Percentiles rank a stretch among this genome's conserved stretches.
These are phyloP conservation scores for Pythium aquatile DNA, from an alignment of 352 stramenopile species.

Conservation along the genomic window DNA sequence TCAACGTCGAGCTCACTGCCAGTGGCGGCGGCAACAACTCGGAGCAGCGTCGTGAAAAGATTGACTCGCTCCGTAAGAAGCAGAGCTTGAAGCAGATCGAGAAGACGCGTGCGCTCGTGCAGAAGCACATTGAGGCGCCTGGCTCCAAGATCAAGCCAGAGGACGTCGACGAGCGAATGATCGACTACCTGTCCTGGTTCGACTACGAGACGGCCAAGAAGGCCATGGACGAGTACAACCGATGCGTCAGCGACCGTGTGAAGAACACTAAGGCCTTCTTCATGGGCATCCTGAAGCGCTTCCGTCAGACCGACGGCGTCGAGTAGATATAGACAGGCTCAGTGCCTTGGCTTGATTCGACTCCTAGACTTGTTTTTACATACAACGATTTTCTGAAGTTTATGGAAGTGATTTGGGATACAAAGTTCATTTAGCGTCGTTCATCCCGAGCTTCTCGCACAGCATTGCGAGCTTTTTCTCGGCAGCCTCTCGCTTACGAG, in stretches of 20 bases:
- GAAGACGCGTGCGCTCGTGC: conserved; percentile 76
- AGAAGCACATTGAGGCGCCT: conserved; percentile 74
- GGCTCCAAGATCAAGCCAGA: conserved; percentile 73
- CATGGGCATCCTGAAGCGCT: conserved; percentile 89
- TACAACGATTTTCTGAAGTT: background rate
- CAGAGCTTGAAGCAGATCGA: conserved; percentile 82
- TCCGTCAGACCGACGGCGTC: conserved; percentile 72
- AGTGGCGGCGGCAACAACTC: conserved; percentile 83
- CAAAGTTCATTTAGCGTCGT: conserved; percentile 21
- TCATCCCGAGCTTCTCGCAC: conserved; percentile 41
- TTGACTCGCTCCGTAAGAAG: conserved; percentile 73
- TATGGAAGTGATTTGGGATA: background rate
- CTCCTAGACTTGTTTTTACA: conserved; percentile 6
- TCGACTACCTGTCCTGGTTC: conserved; percentile 87
- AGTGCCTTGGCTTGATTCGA: background rate
- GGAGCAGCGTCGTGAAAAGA: conserved; percentile 64
- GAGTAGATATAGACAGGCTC: conserved; percentile 36
- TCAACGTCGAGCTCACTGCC: conserved; percentile 87
- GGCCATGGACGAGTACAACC: conserved; percentile 80
- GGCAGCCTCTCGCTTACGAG: conserved; percentile 36
- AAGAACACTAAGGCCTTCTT: conserved; percentile 87
- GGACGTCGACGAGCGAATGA: conserved; percentile 86
- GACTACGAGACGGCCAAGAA: conserved; percentile 87
- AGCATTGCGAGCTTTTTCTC: conserved; percentile 44
- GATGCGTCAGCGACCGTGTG: conserved; percentile 66